Conservation (phyloP, 345 rosid species). For the Lepidium africanum region DNA sequence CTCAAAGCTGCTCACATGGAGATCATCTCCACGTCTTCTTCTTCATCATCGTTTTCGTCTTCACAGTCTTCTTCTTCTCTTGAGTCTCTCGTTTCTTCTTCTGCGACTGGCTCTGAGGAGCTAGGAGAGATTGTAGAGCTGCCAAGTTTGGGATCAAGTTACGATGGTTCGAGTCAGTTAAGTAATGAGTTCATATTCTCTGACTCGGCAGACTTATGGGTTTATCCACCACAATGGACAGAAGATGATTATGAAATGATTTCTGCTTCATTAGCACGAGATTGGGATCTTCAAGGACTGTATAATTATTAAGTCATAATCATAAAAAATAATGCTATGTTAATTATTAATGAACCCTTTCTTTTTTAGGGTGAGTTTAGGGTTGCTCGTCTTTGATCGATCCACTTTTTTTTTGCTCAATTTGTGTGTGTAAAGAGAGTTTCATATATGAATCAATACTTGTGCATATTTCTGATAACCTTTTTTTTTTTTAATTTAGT, state of each 20-base stretch:
- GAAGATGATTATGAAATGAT: slow-evolving; percentile 33
- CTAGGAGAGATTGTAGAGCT: slow-evolving; percentile 72
- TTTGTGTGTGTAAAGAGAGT: not conserved
- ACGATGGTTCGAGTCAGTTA: slow-evolving; percentile 32
- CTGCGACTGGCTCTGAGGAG: slow-evolving; percentile 42
- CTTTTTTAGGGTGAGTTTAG: slow-evolving; percentile 26
- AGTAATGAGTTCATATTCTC: slow-evolving; percentile 41
- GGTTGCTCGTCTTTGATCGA: not conserved
- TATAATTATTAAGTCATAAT: slow-evolving; percentile 9
- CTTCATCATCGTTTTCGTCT: slow-evolving; percentile 11
- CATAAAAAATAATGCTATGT: slow-evolving; percentile 6
- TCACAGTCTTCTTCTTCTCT: slow-evolving; percentile 27
- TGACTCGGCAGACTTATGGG: slow-evolving; percentile 40
- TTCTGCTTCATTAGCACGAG: slow-evolving; percentile 10
- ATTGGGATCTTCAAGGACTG: slow-evolving; percentile 23
- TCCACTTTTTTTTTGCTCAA: not conserved
- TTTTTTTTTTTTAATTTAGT: not conserved
- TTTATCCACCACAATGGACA: slow-evolving; percentile 36
- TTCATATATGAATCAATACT: slow-evolving; percentile 7
- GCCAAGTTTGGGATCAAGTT: slow-evolving; percentile 61
- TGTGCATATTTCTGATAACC: slow-evolving; percentile 16
- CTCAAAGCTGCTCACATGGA: slow-evolving; percentile 81
- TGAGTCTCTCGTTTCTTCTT: slow-evolving; percentile 42
- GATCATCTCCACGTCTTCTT: slow-evolving; percentile 9
- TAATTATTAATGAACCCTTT: slow-evolving; percentile 19